Evolutionary conservation across 371 early-diverging fungal genomes (phyloP), one percentile per base, ranked within the genome.

Genomic region (Capillidium rhysosporum): DNA sequence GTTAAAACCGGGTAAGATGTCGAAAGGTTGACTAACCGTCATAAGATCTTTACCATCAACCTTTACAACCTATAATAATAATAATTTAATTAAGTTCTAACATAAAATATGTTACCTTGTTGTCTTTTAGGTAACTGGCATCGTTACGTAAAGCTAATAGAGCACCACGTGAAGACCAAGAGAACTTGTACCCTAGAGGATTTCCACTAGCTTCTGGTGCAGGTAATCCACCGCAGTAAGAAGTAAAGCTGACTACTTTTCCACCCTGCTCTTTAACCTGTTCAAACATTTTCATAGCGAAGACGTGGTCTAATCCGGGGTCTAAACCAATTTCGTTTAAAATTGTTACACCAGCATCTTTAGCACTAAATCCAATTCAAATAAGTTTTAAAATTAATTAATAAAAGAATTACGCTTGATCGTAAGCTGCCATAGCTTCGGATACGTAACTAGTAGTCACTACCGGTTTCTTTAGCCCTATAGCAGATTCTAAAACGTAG

Each of bases 291-390:
- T 91, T 90, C 82, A 92, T 81, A n/a, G 98, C 95, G 52, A 86
- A 89, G 72, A 92, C 74, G 63, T 95, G 96, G 61, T 97, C 98
- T 52, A 97, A 88, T 56, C 95, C 97, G 2, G 98, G 98, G 66
- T 97, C 98, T 52, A 97, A 70, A 20, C 98, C 98, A 43, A 97
- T 91, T 69, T 97, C 98, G 65, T 95, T 94, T 69, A 97, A 74
- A 43, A 96, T 79, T 23, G 82, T 77, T 14, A 97, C 72, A 21
- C 79, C 84, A 10, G 89, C 84, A 29, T 77, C 73, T 60, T 80
- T 76, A 4, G 96, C 98, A 16, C 80, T 81, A 51, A 28, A 41
- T 10, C 23, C 57, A n/a, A 25, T 16, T 30, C 23, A 52, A 45
- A 12, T 44, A 28, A n/a, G 20, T 8, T 30, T 16, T 31, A 40